phyloP scores from a whole-genome alignment of 106 monocot genomes.

The Posidonia australis region DNA sequence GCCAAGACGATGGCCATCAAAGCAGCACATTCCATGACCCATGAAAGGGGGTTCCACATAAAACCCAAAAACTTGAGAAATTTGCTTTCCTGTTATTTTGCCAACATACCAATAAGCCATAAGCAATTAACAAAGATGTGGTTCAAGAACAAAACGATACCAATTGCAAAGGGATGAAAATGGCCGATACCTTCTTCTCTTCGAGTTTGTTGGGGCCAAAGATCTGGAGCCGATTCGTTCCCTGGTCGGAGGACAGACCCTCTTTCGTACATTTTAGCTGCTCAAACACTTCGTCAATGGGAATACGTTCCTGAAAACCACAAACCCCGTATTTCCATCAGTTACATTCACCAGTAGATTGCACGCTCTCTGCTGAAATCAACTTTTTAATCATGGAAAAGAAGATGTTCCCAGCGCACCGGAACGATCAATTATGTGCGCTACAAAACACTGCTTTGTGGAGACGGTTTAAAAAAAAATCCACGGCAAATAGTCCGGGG shows the following conservation, averaged over 20 bases:
- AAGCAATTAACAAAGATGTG: not conserved
- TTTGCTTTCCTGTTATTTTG: conserved; percentile 42
- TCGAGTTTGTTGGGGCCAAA: conserved; percentile 24
- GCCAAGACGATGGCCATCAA: conserved; percentile 73
- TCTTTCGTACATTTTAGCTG: conserved; percentile 36
- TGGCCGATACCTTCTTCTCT: conserved; percentile 22
- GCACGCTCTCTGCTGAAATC: too few species aligned
- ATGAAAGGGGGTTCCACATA: conserved; percentile 90
- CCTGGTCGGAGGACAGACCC: conserved; percentile 32
- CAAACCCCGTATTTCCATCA: not conserved
- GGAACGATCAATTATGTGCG: too few species aligned
- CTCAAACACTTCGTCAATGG: conserved; percentile 38
- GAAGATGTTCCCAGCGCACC: too few species aligned
- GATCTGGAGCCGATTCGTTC: conserved; percentile 21
- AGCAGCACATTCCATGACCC: conserved; percentile 81
- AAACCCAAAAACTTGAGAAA: conserved; percentile 72
- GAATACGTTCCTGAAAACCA: conserved; percentile 31
- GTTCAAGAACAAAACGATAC: not conserved
- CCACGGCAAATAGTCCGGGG: too few species aligned
- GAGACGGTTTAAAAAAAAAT: too few species aligned
- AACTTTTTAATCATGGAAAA: too few species aligned
- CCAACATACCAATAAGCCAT: not conserved
- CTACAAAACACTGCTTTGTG: too few species aligned
- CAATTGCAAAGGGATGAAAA: not conserved
- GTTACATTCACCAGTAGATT: too few species aligned